A percentile compares a stretch with the other conserved stretches of the same genome.
These are phyloP conservation scores for Bassia scoparia DNA, from an alignment of 148 eudicot genomes.

Conservation along the genomic window DNA sequence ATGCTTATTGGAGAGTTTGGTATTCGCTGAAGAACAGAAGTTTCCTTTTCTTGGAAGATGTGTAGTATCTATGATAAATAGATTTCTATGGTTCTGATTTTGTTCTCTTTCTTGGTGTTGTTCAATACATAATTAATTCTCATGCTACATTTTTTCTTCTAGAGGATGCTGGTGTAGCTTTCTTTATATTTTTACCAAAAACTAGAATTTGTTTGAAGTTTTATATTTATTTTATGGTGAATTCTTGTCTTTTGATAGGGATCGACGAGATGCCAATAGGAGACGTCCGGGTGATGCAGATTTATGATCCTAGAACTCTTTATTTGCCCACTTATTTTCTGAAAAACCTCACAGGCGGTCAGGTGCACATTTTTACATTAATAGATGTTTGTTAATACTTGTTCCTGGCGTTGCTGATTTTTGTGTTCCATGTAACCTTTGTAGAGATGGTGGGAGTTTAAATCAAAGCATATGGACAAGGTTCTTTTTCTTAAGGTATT, in stretches of 20 bases:
- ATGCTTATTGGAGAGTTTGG: slow-evolving; percentile 72
- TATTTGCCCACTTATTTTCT: slow-evolving; percentile 73
- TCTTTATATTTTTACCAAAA: background rate
- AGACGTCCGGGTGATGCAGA: slow-evolving; percentile 66
- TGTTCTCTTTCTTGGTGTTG: background rate
- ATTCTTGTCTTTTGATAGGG: slow-evolving; percentile 37
- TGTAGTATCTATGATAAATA: slow-evolving; percentile 36
- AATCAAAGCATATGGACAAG: slow-evolving; percentile 96
- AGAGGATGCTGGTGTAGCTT: background rate
- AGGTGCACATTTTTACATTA: slow-evolving; percentile 42
- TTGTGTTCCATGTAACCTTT: slow-evolving; percentile 17
- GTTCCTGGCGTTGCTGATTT: slow-evolving; percentile 4
- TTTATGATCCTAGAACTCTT: slow-evolving; percentile 81
- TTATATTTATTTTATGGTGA: slow-evolving; percentile 8
- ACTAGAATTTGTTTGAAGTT: background rate
- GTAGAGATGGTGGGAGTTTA: slow-evolving; percentile 99
- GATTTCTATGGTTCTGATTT: background rate
- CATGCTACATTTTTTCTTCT: background rate
- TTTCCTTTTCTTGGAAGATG: slow-evolving; percentile 72
- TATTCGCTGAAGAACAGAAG: slow-evolving; percentile 71
- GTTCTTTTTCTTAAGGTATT: slow-evolving; percentile 96
- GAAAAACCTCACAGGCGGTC: slow-evolving; percentile 66
- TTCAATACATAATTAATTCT: too few relatives aligned
- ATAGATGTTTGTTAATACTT: background rate
- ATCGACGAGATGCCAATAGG: slow-evolving; percentile 72